Evolutionary conservation across 768 basidiomycete species (phyloP).

Genomic region (Punctularia strigosozonata): DNA sequence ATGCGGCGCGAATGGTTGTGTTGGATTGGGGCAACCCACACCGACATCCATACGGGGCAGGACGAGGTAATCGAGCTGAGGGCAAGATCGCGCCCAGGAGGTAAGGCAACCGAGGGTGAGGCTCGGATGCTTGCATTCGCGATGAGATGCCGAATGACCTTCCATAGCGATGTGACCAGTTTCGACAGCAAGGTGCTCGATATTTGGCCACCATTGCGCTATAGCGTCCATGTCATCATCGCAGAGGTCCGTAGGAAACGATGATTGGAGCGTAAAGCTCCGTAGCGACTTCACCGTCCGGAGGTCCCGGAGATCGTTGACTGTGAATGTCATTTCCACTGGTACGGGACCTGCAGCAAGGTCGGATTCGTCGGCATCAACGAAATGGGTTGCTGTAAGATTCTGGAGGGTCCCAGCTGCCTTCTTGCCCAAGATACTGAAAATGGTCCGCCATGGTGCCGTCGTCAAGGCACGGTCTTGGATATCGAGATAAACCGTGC

Average conservation of each 20-base stretch:
- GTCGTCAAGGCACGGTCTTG: too few species aligned
- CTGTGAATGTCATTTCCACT: constrained; percentile 6
- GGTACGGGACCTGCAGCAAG: not conserved
- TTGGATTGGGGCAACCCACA: too few species aligned
- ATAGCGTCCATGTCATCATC: constrained; percentile 28
- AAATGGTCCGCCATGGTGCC: not conserved
- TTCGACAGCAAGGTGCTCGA: constrained; percentile 32
- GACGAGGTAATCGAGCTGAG: too few species aligned
- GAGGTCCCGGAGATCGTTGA: constrained; percentile 24
- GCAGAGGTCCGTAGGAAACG: constrained; percentile 23
- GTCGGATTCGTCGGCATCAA: not conserved
- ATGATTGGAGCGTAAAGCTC: constrained; percentile 27
- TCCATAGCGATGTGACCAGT: too few species aligned
- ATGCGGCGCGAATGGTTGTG: too few species aligned
- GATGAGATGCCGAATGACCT: too few species aligned
- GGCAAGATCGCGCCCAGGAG: too few species aligned
- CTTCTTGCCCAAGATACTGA: not conserved
- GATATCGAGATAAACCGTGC: not conserved
- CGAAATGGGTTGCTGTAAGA: not conserved
- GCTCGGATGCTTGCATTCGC: too few species aligned
- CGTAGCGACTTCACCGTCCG: constrained; percentile 20
- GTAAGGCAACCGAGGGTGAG: too few species aligned
- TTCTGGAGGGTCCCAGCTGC: not conserved
- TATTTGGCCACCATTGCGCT: constrained; percentile 31
- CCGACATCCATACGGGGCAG: too few species aligned